These are phyloP conservation scores for Rasamsonia emersonii DNA, from an alignment of 2,329 filamentous ascomycete species.

Conservation along the genomic window DNA sequence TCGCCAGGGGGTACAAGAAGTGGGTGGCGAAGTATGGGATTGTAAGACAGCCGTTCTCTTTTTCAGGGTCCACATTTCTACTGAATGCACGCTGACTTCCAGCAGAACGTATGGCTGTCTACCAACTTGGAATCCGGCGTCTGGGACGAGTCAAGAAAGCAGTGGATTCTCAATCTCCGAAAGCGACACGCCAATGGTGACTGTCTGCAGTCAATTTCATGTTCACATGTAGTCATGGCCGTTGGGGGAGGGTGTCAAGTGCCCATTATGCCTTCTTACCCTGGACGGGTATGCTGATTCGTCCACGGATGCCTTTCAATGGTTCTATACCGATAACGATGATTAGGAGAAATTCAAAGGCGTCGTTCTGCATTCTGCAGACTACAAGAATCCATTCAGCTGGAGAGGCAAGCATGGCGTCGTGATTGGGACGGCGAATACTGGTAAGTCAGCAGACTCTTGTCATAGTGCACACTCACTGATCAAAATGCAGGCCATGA, in stretches of 20 bases:
- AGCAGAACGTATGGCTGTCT: conserved; percentile 28
- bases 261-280: conserved; percentile 18
- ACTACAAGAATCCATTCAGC: conserved; percentile 23
- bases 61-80: background rate
- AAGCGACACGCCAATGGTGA: conserved; percentile 7
- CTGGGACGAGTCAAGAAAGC: conserved; percentile 28
- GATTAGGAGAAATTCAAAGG: conserved; percentile 28
- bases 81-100: conserved; percentile 3
- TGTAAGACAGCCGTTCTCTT: conserved; percentile 10
- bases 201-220: conserved; percentile 9
- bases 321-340: background rate
- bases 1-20: conserved; percentile 14
- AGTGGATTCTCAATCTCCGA: conserved; percentile 31
- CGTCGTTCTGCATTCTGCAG: conserved; percentile 24
- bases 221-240: conserved; percentile 23
- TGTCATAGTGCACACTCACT: no score
- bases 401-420: conserved; percentile 36
- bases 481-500: conserved; percentile 38
- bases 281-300: conserved; percentile 6
- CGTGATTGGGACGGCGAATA: conserved; percentile 42
- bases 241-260: conserved; percentile 22
- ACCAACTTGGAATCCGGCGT: conserved; percentile 27
- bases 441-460: no score
- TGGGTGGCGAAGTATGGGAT: conserved; percentile 17
- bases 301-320: background rate